phyloP scores from a whole-genome alignment of 768 basidiomycete species.

The Austroboletus eburneus region DNA sequence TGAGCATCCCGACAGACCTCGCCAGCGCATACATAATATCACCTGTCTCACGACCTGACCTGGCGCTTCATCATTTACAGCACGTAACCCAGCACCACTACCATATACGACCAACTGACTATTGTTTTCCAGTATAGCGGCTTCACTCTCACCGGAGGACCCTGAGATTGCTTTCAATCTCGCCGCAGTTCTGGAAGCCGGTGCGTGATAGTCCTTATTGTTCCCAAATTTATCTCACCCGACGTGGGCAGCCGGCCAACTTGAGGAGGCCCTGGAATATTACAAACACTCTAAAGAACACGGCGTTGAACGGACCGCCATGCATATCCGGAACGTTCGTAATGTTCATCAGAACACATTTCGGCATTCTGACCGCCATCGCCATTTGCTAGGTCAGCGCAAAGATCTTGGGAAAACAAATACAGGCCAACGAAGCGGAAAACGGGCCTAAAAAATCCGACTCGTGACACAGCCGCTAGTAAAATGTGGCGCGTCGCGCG shows the following conservation, averaged over 20 bases:
- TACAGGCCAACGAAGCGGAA: constrained; percentile 36
- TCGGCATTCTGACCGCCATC: constrained; percentile 10
- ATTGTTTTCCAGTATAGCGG: constrained; percentile 61
- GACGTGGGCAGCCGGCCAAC: constrained; percentile 55
- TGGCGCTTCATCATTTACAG: constrained; percentile 83
- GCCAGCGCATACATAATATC: constrained; percentile 89
- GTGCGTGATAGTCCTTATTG: constrained; percentile 47
- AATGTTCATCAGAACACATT: constrained; percentile 16
- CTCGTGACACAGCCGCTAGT: constrained; percentile 17
- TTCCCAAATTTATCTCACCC: constrained; percentile 31
- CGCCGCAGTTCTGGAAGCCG: constrained; percentile 86
- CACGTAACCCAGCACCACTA: constrained; percentile 35
- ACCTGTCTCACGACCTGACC: constrained; percentile 73
- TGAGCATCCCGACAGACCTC: constrained; percentile 51
- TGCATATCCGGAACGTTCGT: constrained; percentile 80
- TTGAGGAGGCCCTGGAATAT: constrained; percentile 76
- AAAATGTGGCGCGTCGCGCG: constrained; percentile 1
- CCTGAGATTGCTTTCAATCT: constrained; percentile 91
- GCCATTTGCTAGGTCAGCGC: constrained; percentile 60
- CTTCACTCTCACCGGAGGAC: constrained; percentile 82
- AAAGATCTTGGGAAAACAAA: constrained; percentile 65
- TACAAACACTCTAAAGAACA: constrained; percentile 76
- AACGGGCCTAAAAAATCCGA: constrained; percentile 30
- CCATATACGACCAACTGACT: constrained; percentile 30
- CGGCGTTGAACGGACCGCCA: constrained; percentile 77